Base-by-base conservation (phyloP, 306 rosid genomes). In the Potentilla sterilis region DNA sequence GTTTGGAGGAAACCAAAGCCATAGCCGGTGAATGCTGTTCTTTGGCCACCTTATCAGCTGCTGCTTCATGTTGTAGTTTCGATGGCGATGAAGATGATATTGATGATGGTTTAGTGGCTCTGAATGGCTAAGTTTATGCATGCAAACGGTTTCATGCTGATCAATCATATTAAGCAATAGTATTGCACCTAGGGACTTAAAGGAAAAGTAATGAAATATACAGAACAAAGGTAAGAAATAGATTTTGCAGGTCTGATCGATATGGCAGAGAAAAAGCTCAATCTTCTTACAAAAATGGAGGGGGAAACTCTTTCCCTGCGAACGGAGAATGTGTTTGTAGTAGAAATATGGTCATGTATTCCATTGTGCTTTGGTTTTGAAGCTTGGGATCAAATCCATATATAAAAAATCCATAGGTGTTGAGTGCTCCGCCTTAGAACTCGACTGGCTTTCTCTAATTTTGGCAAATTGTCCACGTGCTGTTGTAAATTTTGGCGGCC, bases 1-100 rank as follows among this genome's bases (percentile, higher is more conserved):
- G 32, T 73, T 58, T 42, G 72, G 63, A 0, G 79, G 79, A 32
- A 37, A 34, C 61, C 62, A 64, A 14, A 75, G 48, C 61, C 32
- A 38, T 37, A 48, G 62, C 49, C 71, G 63, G 72, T 64, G 28
- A 46, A 72, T 72, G 67, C 19, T 32, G 62, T 62, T 43, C 70
- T 44, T 62, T 7, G 78, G 78, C 70, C 72, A 62, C 51, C 77
- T 58, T 57, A 15, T 37, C 42, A 38, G 13, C 55, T 75, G 72
- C 18, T 67, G 79, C 40, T 75, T 65, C 79, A 75, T 75, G 22
- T n/a, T 75, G 78, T 11, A 15, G 59, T 22, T 58, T 16, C 12
- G 19, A 46, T 75, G 72, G 63, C 44, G 46, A 64, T 49, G 59
- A 61, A 47, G 11, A 3, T 15, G 22, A 55, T 55, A 65, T 11